Percentiles rank a stretch among this genome's conserved stretches.
Conservation (phyloP, 148 eudicot species). For the Rhododendron mucronatum region DNA sequence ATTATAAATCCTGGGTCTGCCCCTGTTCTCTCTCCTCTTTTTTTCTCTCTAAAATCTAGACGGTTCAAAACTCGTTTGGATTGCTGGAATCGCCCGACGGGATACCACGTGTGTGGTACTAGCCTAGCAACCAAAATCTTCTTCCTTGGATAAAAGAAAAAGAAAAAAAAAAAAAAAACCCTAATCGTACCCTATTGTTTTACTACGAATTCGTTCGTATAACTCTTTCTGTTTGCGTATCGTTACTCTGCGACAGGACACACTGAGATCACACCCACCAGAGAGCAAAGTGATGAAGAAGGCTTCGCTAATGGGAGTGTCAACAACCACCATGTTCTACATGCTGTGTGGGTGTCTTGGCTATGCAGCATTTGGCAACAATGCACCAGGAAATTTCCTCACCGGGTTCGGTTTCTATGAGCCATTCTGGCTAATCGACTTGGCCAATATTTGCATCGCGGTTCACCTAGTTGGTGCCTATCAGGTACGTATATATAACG, state of each 20-base stretch:
- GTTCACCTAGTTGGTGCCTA: constrained; percentile 84
- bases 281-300: constrained; percentile 63
- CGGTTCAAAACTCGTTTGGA: too few species aligned
- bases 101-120: too few species aligned
- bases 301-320: constrained; percentile 68
- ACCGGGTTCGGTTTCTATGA: constrained; percentile 95
- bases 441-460: constrained; percentile 78
- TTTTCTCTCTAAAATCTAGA: too few species aligned
- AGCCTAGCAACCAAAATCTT: too few species aligned
- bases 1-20: too few species aligned
- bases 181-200: background rate
- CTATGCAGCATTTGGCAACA: constrained; percentile 79
- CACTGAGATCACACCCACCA: constrained; percentile 51
- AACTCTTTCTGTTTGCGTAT: background rate
- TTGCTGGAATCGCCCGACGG: too few species aligned
- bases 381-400: constrained; percentile 86
- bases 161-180: background rate
- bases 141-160: too few species aligned
- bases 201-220: background rate
- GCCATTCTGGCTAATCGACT: constrained; percentile 78
- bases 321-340: constrained; percentile 69
- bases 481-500: constrained; percentile 38
- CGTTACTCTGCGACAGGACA: constrained; percentile 31
- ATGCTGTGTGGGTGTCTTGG: constrained; percentile 65
- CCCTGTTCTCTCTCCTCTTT: too few species aligned